Conservation (phyloP, 2,329 filamentous ascomycete genomes). For the Aspergillus ruber region DNA sequence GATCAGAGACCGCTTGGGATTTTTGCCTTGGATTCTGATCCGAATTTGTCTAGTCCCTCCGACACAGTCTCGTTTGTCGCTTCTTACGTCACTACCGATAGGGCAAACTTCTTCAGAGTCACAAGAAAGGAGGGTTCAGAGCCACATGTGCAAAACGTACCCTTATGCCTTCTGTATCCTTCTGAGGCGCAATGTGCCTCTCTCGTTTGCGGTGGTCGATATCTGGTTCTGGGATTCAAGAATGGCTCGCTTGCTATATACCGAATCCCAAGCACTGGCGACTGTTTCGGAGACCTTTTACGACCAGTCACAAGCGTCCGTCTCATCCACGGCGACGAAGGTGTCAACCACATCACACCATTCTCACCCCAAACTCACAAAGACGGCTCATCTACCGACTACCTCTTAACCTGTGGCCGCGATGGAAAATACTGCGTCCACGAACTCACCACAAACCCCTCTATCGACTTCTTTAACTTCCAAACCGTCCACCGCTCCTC, state of each 20-base stretch:
- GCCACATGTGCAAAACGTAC: conserved; percentile 34
- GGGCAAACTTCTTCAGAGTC: conserved; percentile 24
- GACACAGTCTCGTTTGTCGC: conserved; percentile 24
- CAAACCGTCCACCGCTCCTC: conserved; percentile 59
- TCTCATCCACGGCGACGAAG: conserved; percentile 49
- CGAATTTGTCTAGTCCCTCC: conserved; percentile 1
- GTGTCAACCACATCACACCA: conserved; percentile 59
- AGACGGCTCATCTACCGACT: conserved; percentile 16
- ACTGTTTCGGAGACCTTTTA: conserved; percentile 9
- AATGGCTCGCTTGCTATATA: conserved; percentile 50
- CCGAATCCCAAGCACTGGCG: conserved; percentile 12
- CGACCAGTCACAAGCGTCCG: conserved; percentile 18
- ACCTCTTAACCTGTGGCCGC: conserved; percentile 64
- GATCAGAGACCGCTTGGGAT: conserved; percentile 24
- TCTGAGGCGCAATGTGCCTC: conserved; percentile 50
- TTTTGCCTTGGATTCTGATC: conserved; percentile 17
- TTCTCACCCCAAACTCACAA: conserved; percentile 10
- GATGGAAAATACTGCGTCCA: conserved; percentile 71
- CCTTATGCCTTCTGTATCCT: conserved; percentile 32
- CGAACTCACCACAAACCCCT: conserved; percentile 17
- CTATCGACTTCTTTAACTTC: conserved; percentile 29
- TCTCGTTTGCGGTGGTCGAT: conserved; percentile 23
- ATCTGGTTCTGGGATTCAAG: conserved; percentile 51
- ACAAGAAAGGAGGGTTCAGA: conserved; percentile 7
- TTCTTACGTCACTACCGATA: conserved; percentile 18